Percentiles rank a stretch among this genome's conserved stretches.
Conservation (phyloP, 192 early-diverging fungal species). For the Backusella mclennaniae region DNA sequence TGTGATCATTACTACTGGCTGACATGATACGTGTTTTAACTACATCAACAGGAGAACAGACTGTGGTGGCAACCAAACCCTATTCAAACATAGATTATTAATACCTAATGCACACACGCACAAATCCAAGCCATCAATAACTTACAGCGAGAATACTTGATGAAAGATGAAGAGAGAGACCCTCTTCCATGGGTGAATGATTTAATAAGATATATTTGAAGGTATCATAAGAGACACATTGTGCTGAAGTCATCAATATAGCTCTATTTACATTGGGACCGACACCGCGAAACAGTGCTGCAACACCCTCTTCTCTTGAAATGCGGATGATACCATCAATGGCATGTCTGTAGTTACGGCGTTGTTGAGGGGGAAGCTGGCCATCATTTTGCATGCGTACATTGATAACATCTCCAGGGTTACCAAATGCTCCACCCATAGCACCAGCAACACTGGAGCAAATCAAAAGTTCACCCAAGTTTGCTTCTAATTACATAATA, state of each 20-base stretch:
- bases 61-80: constrained; percentile 71
- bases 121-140: constrained; percentile 6
- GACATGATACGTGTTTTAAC: constrained; percentile 86
- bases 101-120: neutral
- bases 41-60: constrained; percentile 77
- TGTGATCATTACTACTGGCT: constrained; percentile 27
- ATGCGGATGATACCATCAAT: constrained; percentile 74
- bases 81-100: constrained; percentile 8
- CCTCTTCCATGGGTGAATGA: constrained; percentile 59
- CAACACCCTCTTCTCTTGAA: constrained; percentile 70
- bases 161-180: constrained; percentile 61
- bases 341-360: constrained; percentile 75
- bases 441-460: constrained; percentile 47
- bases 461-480: constrained; percentile 34
- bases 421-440: constrained; percentile 68
- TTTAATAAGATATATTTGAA: constrained; percentile 68
- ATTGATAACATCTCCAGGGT: constrained; percentile 76
- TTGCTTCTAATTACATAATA: constrained; percentile 17
- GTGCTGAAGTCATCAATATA: constrained; percentile 76
- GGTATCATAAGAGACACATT: constrained; percentile 72
- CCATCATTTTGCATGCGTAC: constrained; percentile 82
- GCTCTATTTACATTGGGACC: constrained; percentile 88
- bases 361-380: constrained; percentile 54
- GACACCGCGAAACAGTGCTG: constrained; percentile 83
- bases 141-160: constrained; percentile 69